Evolutionary conservation across 2,329 filamentous ascomycete species (phyloP).

Genomic region (Thermothelomyces thermophilus): DNA sequence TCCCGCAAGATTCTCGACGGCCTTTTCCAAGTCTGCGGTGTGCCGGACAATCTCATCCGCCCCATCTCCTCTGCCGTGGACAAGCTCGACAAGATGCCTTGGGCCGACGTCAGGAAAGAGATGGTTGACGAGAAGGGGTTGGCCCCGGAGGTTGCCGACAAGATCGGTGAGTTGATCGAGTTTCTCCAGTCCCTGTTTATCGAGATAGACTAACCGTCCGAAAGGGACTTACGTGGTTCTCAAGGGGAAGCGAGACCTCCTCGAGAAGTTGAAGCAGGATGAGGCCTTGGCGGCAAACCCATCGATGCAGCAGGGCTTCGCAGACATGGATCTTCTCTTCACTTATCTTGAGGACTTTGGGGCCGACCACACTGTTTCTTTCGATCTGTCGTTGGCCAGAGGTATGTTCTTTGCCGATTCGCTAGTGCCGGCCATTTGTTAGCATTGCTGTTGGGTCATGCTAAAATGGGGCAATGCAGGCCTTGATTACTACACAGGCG

Average conservation of each 20-base stretch:
- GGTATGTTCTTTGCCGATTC: conserved; percentile 38
- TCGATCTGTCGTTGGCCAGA: conserved; percentile 83
- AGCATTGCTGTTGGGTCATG: not conserved
- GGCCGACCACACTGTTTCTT: conserved; percentile 67
- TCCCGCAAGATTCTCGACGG: conserved; percentile 92
- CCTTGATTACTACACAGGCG: conserved; percentile 78
- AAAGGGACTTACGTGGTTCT: conserved; percentile 21
- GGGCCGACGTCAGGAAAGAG: conserved; percentile 83
- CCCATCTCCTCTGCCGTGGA: conserved; percentile 90
- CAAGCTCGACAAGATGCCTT: conserved; percentile 89
- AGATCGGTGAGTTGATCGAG: conserved; percentile 72
- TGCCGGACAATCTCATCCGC: conserved; percentile 78
- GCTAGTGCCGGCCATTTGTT: conserved; percentile 32
- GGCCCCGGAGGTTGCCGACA: conserved; percentile 68
- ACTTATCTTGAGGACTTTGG: conserved; percentile 74
- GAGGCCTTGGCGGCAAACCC: conserved; percentile 62
- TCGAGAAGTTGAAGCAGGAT: conserved; percentile 63
- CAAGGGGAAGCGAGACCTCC: conserved; percentile 49
- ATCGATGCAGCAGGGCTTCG: conserved; percentile 70
- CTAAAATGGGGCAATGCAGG: conserved; percentile 25
- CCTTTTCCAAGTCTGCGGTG: conserved; percentile 84
- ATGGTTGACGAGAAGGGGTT: conserved; percentile 93
- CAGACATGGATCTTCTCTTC: conserved; percentile 75
- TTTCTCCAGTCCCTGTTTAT: conserved; percentile 55
- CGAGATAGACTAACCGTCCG: not conserved